Conservation (phyloP, 2,329 filamentous ascomycete species). For the Penicillium sp. region DNA sequence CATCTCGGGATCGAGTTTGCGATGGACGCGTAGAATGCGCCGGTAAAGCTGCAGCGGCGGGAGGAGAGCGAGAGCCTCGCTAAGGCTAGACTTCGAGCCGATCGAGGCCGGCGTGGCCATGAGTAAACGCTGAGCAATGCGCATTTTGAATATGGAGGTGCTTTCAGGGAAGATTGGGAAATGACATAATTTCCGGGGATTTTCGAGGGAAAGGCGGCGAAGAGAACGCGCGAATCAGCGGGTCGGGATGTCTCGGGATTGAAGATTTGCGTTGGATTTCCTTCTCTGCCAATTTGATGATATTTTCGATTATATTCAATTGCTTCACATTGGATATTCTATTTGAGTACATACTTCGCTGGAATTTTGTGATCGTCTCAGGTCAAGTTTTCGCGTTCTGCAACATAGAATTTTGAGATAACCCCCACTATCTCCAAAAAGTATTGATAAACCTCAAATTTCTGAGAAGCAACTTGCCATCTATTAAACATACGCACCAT, state of each 20-base stretch:
- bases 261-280: not conserved
- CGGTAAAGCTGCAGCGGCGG: constrained; percentile 89
- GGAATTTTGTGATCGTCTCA: not conserved
- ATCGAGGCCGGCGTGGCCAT: constrained; percentile 42
- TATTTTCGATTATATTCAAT: not conserved
- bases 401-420: not conserved
- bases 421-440: constrained; percentile 6
- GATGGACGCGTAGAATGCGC: constrained; percentile 79
- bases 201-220: constrained; percentile 23
- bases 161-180: not conserved
- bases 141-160: constrained; percentile 29
- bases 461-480: not conserved
- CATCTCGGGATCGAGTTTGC: constrained; percentile 69
- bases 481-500: constrained; percentile 47
- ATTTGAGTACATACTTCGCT: not conserved
- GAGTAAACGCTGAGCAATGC: constrained; percentile 34
- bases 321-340: not conserved
- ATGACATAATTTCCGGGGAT: constrained; percentile 26
- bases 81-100: constrained; percentile 42
- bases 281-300: not conserved
- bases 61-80: constrained; percentile 64
- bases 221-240: constrained; percentile 14
- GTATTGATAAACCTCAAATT: not conserved
- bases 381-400: not conserved
- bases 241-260: constrained; percentile 9